Conservation (phyloP, 2,329 filamentous ascomycete species). For the Daldinia sp. region DNA sequence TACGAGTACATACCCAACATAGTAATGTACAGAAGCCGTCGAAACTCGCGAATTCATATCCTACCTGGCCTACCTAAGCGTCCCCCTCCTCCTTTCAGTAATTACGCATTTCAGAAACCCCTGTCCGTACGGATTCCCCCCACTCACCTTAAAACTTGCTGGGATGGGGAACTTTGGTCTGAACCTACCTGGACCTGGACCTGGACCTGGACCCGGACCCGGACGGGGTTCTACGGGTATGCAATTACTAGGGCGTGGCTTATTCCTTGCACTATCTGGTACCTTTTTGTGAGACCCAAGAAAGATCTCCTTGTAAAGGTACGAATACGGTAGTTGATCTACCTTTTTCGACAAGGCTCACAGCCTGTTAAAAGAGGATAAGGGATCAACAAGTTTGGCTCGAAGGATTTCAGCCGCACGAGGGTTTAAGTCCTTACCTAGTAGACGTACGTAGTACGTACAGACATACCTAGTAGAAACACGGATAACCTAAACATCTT, state of each 20-base stretch:
- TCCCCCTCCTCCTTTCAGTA: conserved; percentile 11
- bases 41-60: not conserved
- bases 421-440: conserved; percentile 1
- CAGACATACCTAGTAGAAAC: not conserved
- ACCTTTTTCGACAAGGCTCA: conserved; percentile 5
- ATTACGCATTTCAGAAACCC: conserved; percentile 27
- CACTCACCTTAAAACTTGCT: conserved; percentile 36
- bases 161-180: conserved; percentile 28
- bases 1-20: not conserved
- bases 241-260: conserved; percentile 17
- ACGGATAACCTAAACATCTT: not conserved
- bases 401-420: conserved; percentile 39
- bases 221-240: conserved; percentile 23
- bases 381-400: conserved; percentile 23
- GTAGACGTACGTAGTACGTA: not conserved
- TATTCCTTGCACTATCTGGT: conserved; percentile 22
- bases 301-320: conserved; percentile 24
- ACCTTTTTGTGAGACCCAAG: conserved; percentile 31
- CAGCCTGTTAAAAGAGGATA: conserved; percentile 4
- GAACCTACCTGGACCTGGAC: conserved; percentile 16
- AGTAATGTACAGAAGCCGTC: not conserved
- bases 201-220: conserved; percentile 4
- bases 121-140: conserved; percentile 27
- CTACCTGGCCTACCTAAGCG: not conserved
- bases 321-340: conserved; percentile 26